Base-by-base conservation (phyloP, 2,329 filamentous ascomycete genomes). In the Monosporascus sp. region DNA sequence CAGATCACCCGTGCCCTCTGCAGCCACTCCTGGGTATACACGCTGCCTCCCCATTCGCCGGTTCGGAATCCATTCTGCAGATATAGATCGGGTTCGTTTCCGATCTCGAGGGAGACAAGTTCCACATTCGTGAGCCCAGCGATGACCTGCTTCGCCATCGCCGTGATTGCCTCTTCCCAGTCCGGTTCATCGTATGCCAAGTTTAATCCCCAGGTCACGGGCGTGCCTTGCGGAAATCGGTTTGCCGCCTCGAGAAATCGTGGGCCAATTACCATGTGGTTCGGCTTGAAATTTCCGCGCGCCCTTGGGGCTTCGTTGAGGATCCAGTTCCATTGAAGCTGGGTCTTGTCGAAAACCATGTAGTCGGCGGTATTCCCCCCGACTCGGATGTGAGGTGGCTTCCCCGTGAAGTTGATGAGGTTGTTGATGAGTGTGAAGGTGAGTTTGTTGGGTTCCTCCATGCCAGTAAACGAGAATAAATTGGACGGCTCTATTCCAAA, bases 401-500 rank as follows among this genome's bases (percentile, higher is more conserved):
- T 70, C 48, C 76, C 76, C 1, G 75, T 69, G 58, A 77, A 78
- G 58, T 72, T 71, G 48, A 72, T 72, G 41, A 80, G 69, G 61
- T 78, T 78, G 55, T 72, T 66, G 15, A 80, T 62, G 27, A 79
- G 66, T 56, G 77, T 75, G n/a, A 75, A 60, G 17, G 74, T 73
- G 31, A 79, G 61, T 9, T 63, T 45, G 59, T 80, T 80, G 18
- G 72, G 57, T 6, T 64, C 53, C 20, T 66, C 67, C 36, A 62
- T 62, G 51, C 77, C 76, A 14, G 74, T 77, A 62, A 76, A 80
- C 49, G 75, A 75, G 64, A 75, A 79, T 7, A 80, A 67, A 55
- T 79, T 78, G 20, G 75, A 77, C 25, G 76, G 72, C 65, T 80
- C 77, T 56, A 79, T 78, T 45, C 77, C 76, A 54, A 79, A 76